Conservation (phyloP, 495 filamentous ascomycete species). For the Xylaria palmicola region DNA sequence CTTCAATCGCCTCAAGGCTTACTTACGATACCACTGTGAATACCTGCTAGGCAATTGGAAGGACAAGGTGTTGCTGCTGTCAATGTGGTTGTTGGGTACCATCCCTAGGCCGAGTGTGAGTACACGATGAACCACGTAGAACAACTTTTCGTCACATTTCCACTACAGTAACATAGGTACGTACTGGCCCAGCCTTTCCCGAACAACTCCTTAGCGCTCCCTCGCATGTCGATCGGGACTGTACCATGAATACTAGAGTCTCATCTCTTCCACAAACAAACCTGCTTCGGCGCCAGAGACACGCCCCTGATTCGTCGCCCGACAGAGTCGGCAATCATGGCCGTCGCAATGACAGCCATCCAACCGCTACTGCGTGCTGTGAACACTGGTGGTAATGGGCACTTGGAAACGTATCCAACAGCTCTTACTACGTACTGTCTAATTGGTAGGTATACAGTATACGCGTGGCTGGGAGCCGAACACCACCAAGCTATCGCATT, state of each 20-base stretch:
- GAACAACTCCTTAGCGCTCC: not conserved
- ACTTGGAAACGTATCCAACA: not conserved
- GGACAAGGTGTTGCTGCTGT: no score
- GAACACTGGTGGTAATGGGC: no score
- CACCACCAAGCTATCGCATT: not conserved
- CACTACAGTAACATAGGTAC: constrained; percentile 3
- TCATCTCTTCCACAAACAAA: not conserved
- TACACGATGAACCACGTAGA: no score
- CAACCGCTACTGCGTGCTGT: no score
- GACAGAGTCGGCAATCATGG: not conserved
- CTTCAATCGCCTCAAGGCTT: no score
- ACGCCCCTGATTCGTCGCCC: constrained; percentile 2
- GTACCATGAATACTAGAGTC: not conserved
- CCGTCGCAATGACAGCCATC: not conserved
- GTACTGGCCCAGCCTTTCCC: no score
- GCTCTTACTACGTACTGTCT: not conserved
- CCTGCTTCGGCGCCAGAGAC: not conserved
- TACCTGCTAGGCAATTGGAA: no score
- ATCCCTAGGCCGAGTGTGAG: no score
- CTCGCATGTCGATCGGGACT: constrained; percentile 4
- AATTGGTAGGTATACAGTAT: not conserved
- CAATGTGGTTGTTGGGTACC: no score
- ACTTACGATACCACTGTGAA: no score
- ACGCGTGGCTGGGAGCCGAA: not conserved
- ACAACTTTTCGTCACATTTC: not conserved